Evolutionary conservation across 495 filamentous ascomycete species (phyloP), one percentile per base, ranked within the genome.

Genomic region (Aspergillus incahuasiensis): DNA sequence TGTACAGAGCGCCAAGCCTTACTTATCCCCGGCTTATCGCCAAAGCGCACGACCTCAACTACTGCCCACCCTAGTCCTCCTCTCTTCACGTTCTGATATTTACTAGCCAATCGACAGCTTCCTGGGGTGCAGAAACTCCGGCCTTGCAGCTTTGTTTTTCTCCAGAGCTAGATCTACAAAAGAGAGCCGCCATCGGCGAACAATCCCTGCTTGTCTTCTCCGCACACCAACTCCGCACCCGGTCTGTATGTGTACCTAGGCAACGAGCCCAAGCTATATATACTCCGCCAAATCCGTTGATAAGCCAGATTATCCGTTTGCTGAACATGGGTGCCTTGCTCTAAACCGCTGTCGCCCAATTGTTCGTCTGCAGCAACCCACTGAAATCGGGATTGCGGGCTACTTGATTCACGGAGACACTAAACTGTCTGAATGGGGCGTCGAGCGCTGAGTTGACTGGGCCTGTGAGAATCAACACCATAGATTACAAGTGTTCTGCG

Each of bases 11-110:
- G 53, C 53, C 53, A 56, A 56, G 53, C 43, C 53, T 24, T 48
- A 30, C 34, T 16, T 48, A 30, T 54, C 45, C 53, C 53, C 42
- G 40, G 44, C 53, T 56, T 47, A 56, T 56, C 53, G 45, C 45
- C 43, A 48, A 15, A 48, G 41, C 52, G 41, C 51, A 54, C 52
- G 18, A 34, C 45, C 28, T 48, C 28, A 30, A 46, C 38, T 46
- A 22, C 21, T 46, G 43, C 22, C 22, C 43, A 24, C 21, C 38
- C 8, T 34, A 19, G 39, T 43, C 46, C n/a, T 55, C 43, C 48
- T 41, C 30, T 5, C 12, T 44, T n/a, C n/a, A 1, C 5, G 21
- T 32, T 21, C 22, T 15, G n/a, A 21, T n/a, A 28, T 49, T 20
- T 16, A 38, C 18, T 32, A 22, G 47, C 47, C 28, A 30, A 15